phyloP scores from a whole-genome alignment of 1,284 basidiomycete species.

The Sanghuangporus weigelae region DNA sequence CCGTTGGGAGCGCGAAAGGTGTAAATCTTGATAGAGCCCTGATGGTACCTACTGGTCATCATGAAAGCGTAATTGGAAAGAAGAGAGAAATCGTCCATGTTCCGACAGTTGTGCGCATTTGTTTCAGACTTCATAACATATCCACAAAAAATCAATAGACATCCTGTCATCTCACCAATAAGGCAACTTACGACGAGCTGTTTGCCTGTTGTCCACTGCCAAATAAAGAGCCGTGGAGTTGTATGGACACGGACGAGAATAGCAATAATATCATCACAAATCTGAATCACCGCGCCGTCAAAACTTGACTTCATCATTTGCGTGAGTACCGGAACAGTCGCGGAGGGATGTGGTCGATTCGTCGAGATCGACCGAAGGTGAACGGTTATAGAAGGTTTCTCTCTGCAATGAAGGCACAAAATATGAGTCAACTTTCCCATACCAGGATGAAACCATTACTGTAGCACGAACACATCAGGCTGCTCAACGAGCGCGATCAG shows the following conservation, averaged over 20 bases:
- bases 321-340: conserved; percentile 22
- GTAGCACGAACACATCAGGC: conserved; percentile 15
- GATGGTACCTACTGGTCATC: conserved; percentile 29
- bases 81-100: conserved; percentile 42
- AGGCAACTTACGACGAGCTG: conserved; percentile 37
- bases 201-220: conserved; percentile 48
- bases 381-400: conserved; percentile 19
- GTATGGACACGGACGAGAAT: conserved; percentile 36
- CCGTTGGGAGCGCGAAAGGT: conserved; percentile 23
- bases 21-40: conserved; percentile 39
- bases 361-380: conserved; percentile 40
- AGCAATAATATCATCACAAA: conserved; percentile 47
- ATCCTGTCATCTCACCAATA: background rate
- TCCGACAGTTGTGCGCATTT: background rate
- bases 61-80: conserved; percentile 41
- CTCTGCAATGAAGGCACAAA: conserved; percentile 10
- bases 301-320: conserved; percentile 27
- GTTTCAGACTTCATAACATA: background rate
- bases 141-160: background rate
- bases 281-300: conserved; percentile 37
- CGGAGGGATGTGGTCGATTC: conserved; percentile 36
- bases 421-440: background rate
- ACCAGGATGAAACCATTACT: background rate
- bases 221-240: conserved; percentile 37
- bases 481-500: conserved; percentile 44